Conservation (phyloP, 2,329 filamentous ascomycete species). For the Cladosporium sp. region DNA sequence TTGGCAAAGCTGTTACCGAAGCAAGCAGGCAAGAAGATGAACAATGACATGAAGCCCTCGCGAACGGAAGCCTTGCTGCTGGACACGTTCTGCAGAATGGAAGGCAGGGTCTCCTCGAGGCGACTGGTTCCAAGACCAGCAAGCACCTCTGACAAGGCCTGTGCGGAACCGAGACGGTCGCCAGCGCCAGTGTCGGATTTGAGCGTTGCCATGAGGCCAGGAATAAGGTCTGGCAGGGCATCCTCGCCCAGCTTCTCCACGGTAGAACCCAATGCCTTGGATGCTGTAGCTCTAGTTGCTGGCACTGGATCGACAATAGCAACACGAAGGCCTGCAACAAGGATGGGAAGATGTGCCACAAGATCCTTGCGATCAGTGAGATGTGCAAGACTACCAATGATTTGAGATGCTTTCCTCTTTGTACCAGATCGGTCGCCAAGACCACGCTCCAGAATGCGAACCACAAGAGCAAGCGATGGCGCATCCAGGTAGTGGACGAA, state of each 20-base stretch:
- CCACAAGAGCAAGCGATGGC: slow-evolving; percentile 88
- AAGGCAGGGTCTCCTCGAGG: slow-evolving; percentile 91
- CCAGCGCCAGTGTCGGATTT: slow-evolving; percentile 96
- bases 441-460: slow-evolving; percentile 90
- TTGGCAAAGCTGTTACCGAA: slow-evolving; percentile 98
- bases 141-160: slow-evolving; percentile 93
- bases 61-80: slow-evolving; percentile 86
- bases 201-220: slow-evolving; percentile 93
- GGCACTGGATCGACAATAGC: slow-evolving; percentile 95
- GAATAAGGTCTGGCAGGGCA: slow-evolving; percentile 92
- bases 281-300: slow-evolving; percentile 91
- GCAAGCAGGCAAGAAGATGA: slow-evolving; percentile 97
- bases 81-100: slow-evolving; percentile 91
- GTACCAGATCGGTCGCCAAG: slow-evolving; percentile 87
- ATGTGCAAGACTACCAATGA: slow-evolving; percentile 96
- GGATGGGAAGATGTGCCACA: slow-evolving; percentile 80
- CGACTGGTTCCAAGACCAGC: slow-evolving; percentile 89
- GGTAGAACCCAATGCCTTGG: slow-evolving; percentile 91
- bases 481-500: slow-evolving; percentile 99
- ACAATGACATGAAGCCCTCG: slow-evolving; percentile 98
- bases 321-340: slow-evolving; percentile 82
- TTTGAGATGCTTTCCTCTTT: slow-evolving; percentile 93
- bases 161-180: slow-evolving; percentile 90
- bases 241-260: slow-evolving; percentile 98
- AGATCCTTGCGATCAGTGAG: slow-evolving; percentile 95